Evolutionary conservation across 208 protist genomes (phyloP), one percentile per base, ranked within the genome.

Genomic region (Leishmania turanica): DNA sequence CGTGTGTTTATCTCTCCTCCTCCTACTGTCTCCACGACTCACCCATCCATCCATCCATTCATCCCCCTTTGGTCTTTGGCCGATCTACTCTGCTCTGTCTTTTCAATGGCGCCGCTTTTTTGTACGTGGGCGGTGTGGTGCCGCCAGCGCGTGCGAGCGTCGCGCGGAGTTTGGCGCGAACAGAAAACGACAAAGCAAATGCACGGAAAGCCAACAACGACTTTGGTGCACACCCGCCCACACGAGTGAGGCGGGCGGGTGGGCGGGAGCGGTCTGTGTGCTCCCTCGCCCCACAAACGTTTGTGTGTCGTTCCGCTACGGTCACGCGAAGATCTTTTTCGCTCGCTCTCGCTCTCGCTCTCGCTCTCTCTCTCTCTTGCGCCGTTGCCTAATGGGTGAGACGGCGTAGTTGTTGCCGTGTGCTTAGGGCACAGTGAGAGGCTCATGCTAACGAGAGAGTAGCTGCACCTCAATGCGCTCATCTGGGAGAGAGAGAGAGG

Each of bases 21-120:
- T 17, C 11, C 31, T 19, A 34, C 42, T 73, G n/a, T 11, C 42
- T 47, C 40, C 13, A 15, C 1, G 47, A 74, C 70, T 2, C 27
- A 15, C 47, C 9, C 42, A 74, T 21, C 24, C 70, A 72, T 24
- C 11, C 21, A 51, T 11, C 6, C 64, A 49, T 66, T 34, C 53
- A 42, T 34, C 24, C 6, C 24, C 56, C 27, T 34, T 17, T 13
- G 37, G 11, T n/a, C n/a, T 77, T 47, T 66, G 78, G 49, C 0
- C 8, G 42, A 34, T 40, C 51, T 24, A 54, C 64, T 75, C 62
- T 75, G 45, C 64, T 81, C 31, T 47, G 21, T 81, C 40, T 17
- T 58, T 62, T 15, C 31, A 17, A 42, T 60, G 49, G 31, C 3
- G 13, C 3, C 24, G 5, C 24, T 21, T 53, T 53, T 53, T 53